Evolutionary conservation across 768 basidiomycete genomes (phyloP), one percentile per base, ranked within the genome.

Genomic region (Hydnomerulius pinastri): DNA sequence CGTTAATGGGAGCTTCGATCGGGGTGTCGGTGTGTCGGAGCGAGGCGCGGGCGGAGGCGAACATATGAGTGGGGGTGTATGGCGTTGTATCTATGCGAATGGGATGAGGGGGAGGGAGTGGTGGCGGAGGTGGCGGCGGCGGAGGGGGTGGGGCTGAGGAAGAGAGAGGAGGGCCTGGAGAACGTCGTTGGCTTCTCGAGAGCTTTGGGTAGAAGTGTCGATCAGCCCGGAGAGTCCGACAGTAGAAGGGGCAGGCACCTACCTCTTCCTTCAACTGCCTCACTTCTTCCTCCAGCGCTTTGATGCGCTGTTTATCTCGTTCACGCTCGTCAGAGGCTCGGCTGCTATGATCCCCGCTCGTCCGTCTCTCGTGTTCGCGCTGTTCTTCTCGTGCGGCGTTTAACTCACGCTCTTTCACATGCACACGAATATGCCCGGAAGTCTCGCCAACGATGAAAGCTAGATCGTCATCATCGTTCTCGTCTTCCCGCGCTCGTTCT

Each of bases 1-100:
- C 70, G 57, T 86, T 87, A 46, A 89, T 89, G 1, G 87, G 84
- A 0, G 81, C 81, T 64, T 89, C 87, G 15, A 77, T 70, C n/a
- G n/a, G 0, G 87, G 87, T 33, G 57, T 65, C 54, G 69, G 62
- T 54, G 15, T 75, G 85, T 43, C 83, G 85, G 18, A 91, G 73
- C 12, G 80, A 73, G n/a, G 89, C 85, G 3, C 89, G 83, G 3
- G 80, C 83, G 20, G 76, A 71, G 3, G 76, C 70, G 48, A 88
- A 85, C 35, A 84, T 74, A 8, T 63, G 37, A 0, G 62, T 55
- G 29, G 71, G 48, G 46, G 61, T 53, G 58, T 61, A 58, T 52
- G 73, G 59, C 4, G 54, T 25, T 38, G 68, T 62, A 28, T 66
- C 64, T 21, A 68, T 69, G 27, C 62, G 68, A 21, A 70, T 57